Evolutionary conservation across 768 basidiomycete species (phyloP), one percentile per base, ranked within the genome.

Genomic region (Tubosaeta sp.): DNA sequence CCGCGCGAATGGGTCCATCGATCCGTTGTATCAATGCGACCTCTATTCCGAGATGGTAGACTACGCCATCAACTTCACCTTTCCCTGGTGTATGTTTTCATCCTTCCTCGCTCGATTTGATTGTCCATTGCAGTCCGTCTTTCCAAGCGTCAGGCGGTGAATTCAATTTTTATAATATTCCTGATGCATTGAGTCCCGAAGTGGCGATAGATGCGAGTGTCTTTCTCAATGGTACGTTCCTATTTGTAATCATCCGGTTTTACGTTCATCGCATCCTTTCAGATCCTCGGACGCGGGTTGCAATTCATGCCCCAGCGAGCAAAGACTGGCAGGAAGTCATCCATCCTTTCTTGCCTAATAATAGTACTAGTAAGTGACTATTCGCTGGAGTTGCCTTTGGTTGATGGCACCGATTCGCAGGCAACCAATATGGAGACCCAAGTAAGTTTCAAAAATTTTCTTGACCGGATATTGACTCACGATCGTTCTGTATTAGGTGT

Each of bases 11-110:
- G 82, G 76, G 10, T 79, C 78, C 2, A 76, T 83, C 46, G 77
- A 83, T 63, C 72, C 80, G 18, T 78, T 73, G 77, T 84, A 83
- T 53, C 75, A 77, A 4, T 88, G 87, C 61, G 71, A 80, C 47
- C 59, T 87, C 6, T 74, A 80, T 48, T 73, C 77, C 44, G 80
- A 83, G 68, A 77, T 83, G 66, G 57, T 85, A 27, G 85, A 87
- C 60, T 87, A 87, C 60, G 83, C 85, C 7, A 44, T 81, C 52
- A 88, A 87, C 60, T 87, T 76, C 62, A 85, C 85, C 0, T 80
- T 74, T 61, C 87, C 86, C 1, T 78, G 77, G 77, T 61, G 72
- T 79, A 64, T 24, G 75, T 52, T 22, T 42, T 25, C 19, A 6
- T 52, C 25, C 13, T 13, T 34, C 36, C 21, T 25, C 36, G 21